Evolutionary conservation across 306 rosid genomes (phyloP).

Genomic region (Castanea mollissima): DNA sequence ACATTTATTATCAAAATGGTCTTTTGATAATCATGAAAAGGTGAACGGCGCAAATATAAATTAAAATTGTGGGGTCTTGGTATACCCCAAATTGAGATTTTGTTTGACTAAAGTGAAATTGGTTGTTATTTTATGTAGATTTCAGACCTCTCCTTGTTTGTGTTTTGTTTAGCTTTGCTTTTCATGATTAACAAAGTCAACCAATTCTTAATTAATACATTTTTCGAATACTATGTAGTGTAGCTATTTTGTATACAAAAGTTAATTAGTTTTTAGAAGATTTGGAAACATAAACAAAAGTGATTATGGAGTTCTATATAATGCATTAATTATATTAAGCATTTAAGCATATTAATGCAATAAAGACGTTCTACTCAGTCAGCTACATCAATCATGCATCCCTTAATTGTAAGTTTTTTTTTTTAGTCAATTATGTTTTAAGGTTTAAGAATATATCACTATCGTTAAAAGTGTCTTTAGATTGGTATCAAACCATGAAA

Average conservation of each 20-base stretch:
- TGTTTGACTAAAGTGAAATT: slow-evolving; percentile 15
- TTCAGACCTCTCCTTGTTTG: neutral
- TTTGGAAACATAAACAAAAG: neutral
- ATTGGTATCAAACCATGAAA: no score
- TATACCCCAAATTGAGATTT: slow-evolving; percentile 22
- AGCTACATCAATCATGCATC: no score
- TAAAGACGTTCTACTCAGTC: neutral
- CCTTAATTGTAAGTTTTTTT: no score
- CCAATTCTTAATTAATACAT: slow-evolving; percentile 11
- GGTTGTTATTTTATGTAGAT: neutral
- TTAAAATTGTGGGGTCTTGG: slow-evolving; percentile 11
- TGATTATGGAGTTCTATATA: neutral
- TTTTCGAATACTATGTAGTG: neutral
- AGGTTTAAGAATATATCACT: no score
- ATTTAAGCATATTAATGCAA: neutral
- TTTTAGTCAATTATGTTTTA: no score
- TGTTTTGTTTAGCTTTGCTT: slow-evolving; percentile 17
- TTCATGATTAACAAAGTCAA: slow-evolving; percentile 28
- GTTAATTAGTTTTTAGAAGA: neutral
- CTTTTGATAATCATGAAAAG: slow-evolving; percentile 25
- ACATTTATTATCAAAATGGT: neutral
- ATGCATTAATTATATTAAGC: neutral
- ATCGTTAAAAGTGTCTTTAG: no score
- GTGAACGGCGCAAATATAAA: slow-evolving; percentile 10
- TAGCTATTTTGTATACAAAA: neutral